Percentiles rank a stretch among this genome's conserved stretches.
Conservation (phyloP, 192 early-diverging fungal species). For the Gamsiella multidivaricata region DNA sequence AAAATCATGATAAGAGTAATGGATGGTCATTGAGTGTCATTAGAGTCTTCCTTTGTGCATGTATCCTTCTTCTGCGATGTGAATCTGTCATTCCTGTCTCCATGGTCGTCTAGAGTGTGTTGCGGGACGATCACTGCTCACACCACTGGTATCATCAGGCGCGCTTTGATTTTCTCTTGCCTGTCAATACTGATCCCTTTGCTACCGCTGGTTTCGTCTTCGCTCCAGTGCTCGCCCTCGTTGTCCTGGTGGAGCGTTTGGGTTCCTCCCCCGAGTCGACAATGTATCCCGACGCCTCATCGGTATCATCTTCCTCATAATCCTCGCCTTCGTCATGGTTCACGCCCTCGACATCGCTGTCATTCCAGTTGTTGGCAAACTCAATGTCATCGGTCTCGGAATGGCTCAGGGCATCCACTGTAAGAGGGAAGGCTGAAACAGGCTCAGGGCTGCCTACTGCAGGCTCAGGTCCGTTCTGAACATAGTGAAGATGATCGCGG, state of each 20-base stretch:
- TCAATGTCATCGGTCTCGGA: conserved; percentile 38
- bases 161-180: conserved; percentile 27
- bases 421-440: background rate
- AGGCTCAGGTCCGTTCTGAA: conserved; percentile 11
- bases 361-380: conserved; percentile 54
- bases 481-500: background rate
- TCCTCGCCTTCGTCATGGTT: conserved; percentile 26
- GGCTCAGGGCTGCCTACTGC: conserved; percentile 13
- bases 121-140: too few relatives aligned
- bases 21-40: too few relatives aligned
- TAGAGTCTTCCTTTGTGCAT: too few relatives aligned
- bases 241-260: background rate
- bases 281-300: conserved; percentile 16
- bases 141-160: conserved; percentile 6
- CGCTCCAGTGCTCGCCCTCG: background rate
- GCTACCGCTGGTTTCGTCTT: conserved; percentile 10
- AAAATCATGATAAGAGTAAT: too few relatives aligned
- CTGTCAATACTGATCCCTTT: too few relatives aligned
- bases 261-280: conserved; percentile 2
- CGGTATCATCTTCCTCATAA: conserved; percentile 14
- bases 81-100: too few relatives aligned
- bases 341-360: conserved; percentile 30
- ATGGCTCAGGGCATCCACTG: background rate
- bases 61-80: too few relatives aligned
- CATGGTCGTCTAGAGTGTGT: too few relatives aligned